A percentile compares a stretch with the other conserved stretches of the same genome.
Conservation (phyloP, 148 eudicot species). For the Camellia lanceoleosa region DNA sequence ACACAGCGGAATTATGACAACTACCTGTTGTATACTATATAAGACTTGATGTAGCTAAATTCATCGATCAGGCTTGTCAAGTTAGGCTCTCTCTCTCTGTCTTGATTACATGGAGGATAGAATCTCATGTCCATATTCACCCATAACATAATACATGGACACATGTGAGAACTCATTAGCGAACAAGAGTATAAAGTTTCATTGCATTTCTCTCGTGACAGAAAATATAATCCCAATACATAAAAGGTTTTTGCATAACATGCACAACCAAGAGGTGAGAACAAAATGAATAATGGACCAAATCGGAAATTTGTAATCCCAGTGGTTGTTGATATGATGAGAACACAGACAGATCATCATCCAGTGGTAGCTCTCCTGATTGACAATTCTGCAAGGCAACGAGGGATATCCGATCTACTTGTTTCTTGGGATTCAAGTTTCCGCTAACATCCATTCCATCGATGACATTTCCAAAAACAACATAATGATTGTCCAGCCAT, state of each 20-base stretch:
- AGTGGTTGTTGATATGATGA: neutral
- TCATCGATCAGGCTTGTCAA: too few species aligned
- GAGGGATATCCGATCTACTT: slow-evolving; percentile 36
- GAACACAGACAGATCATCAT: slow-evolving; percentile 12
- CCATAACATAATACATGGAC: neutral
- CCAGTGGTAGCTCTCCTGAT: slow-evolving; percentile 44
- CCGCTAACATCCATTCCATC: slow-evolving; percentile 49
- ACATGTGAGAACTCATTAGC: too few species aligned
- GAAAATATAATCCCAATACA: neutral
- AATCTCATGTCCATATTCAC: neutral
- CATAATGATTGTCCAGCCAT: slow-evolving; percentile 55
- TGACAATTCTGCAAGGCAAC: slow-evolving; percentile 37
- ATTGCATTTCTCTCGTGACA: neutral
- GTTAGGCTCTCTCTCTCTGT: neutral
- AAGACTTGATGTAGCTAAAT: neutral
- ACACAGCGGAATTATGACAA: neutral
- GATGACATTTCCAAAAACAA: slow-evolving; percentile 61
- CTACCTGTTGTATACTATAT: neutral
- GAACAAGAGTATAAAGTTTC: neutral
- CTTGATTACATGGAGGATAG: neutral
- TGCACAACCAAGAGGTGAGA: slow-evolving; percentile 1
- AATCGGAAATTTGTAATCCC: neutral
- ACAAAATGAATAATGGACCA: slow-evolving; percentile 8
- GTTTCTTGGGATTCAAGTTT: slow-evolving; percentile 48
- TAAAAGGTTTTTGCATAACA: slow-evolving; percentile 7